These are phyloP conservation scores for Fraxinus cuspidata DNA, from an alignment of 257 asterid genomes.

Conservation along the genomic window DNA sequence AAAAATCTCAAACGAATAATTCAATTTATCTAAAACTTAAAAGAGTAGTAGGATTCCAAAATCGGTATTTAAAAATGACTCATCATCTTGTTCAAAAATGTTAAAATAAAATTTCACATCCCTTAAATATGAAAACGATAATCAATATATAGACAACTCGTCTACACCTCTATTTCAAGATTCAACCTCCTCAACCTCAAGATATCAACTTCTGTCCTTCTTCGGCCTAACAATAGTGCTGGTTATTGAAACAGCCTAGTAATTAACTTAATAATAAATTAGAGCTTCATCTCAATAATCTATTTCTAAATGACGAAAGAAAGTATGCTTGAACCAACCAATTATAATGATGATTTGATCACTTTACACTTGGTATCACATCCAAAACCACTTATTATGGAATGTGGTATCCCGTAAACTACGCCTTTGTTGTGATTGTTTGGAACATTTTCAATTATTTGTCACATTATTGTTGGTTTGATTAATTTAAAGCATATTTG, in stretches of 20 bases:
- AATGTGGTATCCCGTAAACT: slow-evolving; percentile 6
- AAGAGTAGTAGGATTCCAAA: no score
- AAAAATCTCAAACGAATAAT: no score
- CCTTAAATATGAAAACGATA: no score
- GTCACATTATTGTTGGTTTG: background rate
- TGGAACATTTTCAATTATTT: background rate
- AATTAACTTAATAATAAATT: background rate
- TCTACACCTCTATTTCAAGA: background rate
- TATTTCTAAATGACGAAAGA: background rate
- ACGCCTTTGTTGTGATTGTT: slow-evolving; percentile 3
- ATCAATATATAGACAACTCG: no score
- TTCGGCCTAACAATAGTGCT: background rate
- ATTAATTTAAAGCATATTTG: background rate
- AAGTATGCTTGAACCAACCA: background rate
- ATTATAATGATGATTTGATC: background rate
- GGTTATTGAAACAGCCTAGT: background rate
- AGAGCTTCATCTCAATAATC: background rate
- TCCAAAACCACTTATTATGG: background rate
- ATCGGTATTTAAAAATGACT: no score
- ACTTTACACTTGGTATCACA: slow-evolving; percentile 6
- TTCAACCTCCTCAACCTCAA: background rate
- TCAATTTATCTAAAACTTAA: no score
- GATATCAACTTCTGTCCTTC: background rate
- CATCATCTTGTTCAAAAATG: no score
- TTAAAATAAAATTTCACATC: no score